Evolutionary conservation across 164 flowering plant genomes (phyloP), one percentile per base, ranked within the genome.

Genomic region (Chimonanthus praecox): DNA sequence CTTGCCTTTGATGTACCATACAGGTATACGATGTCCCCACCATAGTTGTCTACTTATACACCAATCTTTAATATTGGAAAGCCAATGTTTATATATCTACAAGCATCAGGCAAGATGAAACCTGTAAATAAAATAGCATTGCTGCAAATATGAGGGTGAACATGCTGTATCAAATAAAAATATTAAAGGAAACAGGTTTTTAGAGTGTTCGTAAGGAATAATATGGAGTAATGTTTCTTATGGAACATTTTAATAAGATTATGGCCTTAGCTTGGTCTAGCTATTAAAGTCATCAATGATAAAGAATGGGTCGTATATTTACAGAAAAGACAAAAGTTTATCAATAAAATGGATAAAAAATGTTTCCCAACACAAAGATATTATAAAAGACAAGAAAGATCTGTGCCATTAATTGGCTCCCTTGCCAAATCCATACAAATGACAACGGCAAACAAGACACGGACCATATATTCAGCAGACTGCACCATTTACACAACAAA

Each of bases 1-100:
- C 82, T 88, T 89, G 5, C 97, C 97, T 18, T 65, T 86, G 79
- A 94, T 77, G 70, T 92, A 94, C 99, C 99, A 94, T 77, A 92
- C 99, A 33, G 97, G 99, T 78, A 94, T 92, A 3, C 93, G 90
- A 73, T 94, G 99, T 47, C 99, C 99, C 99, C 99, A 94, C 99
- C 99, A 94, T 7, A 94, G 82, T 77, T 94, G 99, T 79, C 99
- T 87, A 84, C 97, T 92, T 87, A 94, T 94, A 82, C 97, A 92
- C 99, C 99, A 92, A 77, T 94, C 97, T 81, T 92, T 92, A 74
- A 94, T 94, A 78, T 82, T 86, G 78, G 85, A 88, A 49, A 92
- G 86, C 99, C 99, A 94, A 60, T 92, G 97, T 76, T 91, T 87
- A 73, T 94, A 94, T 60, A 91, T 94, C 98, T 92, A 85, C 74